phyloP scores from a whole-genome alignment of 1,284 basidiomycete species.

The Leccinum griseonigrum region DNA sequence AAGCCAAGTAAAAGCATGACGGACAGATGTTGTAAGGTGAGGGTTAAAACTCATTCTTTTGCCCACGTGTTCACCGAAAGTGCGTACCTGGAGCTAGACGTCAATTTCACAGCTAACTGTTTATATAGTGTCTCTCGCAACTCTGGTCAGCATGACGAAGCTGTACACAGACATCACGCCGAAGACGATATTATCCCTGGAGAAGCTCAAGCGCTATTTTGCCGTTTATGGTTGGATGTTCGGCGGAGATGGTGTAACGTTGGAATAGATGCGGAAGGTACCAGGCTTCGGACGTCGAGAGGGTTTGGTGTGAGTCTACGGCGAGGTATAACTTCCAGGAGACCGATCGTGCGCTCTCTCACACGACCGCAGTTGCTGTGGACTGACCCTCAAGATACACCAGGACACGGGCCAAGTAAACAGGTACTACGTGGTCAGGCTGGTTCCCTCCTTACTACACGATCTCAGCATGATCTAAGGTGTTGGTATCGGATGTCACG shows the following conservation, averaged over 20 bases:
- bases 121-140: constrained; percentile 81
- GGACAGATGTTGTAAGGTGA: neutral
- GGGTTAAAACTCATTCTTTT: constrained; percentile 32
- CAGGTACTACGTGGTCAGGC: constrained; percentile 54
- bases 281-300: constrained; percentile 84
- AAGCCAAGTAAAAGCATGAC: no score
- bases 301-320: constrained; percentile 79
- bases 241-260: constrained; percentile 89
- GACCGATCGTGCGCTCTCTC: constrained; percentile 1
- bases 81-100: constrained; percentile 39
- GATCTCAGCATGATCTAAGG: constrained; percentile 50
- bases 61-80: constrained; percentile 88
- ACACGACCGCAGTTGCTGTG: constrained; percentile 59
- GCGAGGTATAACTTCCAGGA: constrained; percentile 46
- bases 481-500: constrained; percentile 93
- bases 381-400: constrained; percentile 92
- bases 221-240: constrained; percentile 97
- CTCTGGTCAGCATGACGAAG: constrained; percentile 75
- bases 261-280: constrained; percentile 90
- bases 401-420: constrained; percentile 96
- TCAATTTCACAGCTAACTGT: constrained; percentile 2
- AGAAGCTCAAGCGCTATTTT: constrained; percentile 89
- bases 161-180: constrained; percentile 46
- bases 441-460: constrained; percentile 1
- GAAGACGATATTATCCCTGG: constrained; percentile 73